These are phyloP conservation scores for Rhizopogon hawkerae DNA, from an alignment of 1,284 basidiomycete genomes.

Conservation along the genomic window DNA sequence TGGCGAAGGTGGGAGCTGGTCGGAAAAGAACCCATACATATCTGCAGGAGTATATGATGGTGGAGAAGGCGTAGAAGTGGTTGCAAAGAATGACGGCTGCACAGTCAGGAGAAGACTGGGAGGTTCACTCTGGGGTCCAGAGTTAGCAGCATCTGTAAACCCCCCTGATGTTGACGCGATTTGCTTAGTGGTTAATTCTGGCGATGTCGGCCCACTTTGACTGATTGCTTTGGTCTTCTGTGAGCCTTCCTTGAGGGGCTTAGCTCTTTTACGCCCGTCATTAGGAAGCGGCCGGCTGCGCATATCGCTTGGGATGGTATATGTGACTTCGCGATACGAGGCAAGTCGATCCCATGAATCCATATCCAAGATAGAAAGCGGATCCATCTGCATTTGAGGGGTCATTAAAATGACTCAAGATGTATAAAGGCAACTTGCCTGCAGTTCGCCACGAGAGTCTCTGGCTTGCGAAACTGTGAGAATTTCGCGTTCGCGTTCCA, in stretches of 20 bases:
- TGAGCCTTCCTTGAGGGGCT: background rate
- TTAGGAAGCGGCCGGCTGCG: conserved; percentile 5
- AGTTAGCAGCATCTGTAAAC: background rate
- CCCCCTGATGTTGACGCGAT: background rate
- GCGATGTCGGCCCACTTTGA: background rate
- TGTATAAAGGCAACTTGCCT: background rate
- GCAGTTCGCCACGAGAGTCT: background rate
- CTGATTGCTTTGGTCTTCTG: background rate
- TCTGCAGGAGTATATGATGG: background rate
- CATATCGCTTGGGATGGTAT: conserved; percentile 2
- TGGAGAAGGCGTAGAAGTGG: background rate
- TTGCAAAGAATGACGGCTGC: background rate
- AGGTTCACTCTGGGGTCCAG: background rate
- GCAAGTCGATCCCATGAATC: conserved; percentile 1
- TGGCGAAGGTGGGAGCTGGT: background rate
- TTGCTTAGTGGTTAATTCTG: no score
- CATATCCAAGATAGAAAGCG: background rate
- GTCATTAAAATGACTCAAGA: background rate
- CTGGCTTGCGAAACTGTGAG: background rate
- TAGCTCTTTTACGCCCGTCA: conserved; percentile 2
- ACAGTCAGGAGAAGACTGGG: background rate
- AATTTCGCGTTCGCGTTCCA: background rate
- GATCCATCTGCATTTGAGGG: background rate
- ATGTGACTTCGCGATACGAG: background rate
- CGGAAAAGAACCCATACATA: background rate